Evolutionary conservation across 805 yeast species (phyloP), one percentile per base, ranked within the genome.

Genomic region (Clavispora vitiphila): DNA sequence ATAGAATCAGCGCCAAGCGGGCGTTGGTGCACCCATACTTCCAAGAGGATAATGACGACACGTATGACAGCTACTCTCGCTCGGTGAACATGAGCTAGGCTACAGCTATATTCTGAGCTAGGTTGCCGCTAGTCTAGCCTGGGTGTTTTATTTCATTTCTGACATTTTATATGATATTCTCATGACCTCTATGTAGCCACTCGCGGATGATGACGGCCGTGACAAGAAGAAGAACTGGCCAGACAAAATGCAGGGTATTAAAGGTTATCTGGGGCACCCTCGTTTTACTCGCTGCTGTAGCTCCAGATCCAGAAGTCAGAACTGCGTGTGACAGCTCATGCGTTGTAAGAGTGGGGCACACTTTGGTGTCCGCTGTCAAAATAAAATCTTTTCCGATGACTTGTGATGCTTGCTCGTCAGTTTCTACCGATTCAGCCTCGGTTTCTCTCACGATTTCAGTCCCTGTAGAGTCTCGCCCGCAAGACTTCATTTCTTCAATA

Each of bases 1-100:
- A 83, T 48, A 76, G 99, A 62, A 86, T 93, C 54, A 83, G 95
- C 56, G 99, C 99, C 41, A 90, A 89, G 67, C 76, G 96, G 49
- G 97, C 98, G 2, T 74, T 90, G 46, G 58, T 76, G 50, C 98
- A 91, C 65, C 95, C 96, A 9, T 93, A 88, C 62, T 88, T 87
- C 67, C 76, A 74, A 46, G 83, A 79, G 43, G 81, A 74, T 31
- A 58, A 34, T 19, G 54, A 54, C 30, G 67, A 60, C 20, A 43
- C 43, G 26, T 51, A 47, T 49, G 68, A 64, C 41, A 53, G 51
- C 24, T 66, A 60, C 50, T 58, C 67, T 25, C 56, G 71, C 31
- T 64, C 70, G 8, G 62, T 66, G 18, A 67, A 58, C 50, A 68
- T 68, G 73, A 69, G 67, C n/a, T 65, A 49, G 12, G 12, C 19